Percentiles rank a stretch among this genome's conserved stretches.
Evolutionary conservation across 192 early-diverging fungal genomes (phyloP).

Genomic region (Oehlia diaphana): DNA sequence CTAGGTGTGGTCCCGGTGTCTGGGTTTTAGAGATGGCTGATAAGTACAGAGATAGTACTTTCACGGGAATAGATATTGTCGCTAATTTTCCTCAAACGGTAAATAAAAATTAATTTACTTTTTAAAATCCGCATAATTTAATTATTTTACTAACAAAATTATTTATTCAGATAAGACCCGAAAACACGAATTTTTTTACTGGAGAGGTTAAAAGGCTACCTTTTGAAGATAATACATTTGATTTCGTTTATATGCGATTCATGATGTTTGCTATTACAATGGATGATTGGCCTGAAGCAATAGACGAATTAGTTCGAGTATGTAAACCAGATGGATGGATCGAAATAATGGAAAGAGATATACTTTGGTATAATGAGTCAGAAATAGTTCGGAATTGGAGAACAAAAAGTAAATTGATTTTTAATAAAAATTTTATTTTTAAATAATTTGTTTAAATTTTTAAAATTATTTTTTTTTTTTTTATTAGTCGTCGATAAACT

Average conservation of each 20-base stretch:
- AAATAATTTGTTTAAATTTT: neutral
- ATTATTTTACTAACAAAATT: no score
- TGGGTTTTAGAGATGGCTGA: neutral
- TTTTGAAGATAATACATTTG: slow-evolving; percentile 35
- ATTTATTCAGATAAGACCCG: slow-evolving; percentile 31
- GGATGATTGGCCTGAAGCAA: slow-evolving; percentile 14
- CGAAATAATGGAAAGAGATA: slow-evolving; percentile 37
- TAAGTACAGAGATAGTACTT: slow-evolving; percentile 22
- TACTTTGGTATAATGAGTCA: neutral
- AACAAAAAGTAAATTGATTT: neutral
- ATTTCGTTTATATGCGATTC: slow-evolving; percentile 38
- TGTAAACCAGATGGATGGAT: slow-evolving; percentile 45
- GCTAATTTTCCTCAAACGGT: slow-evolving; percentile 34
- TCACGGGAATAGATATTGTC: slow-evolving; percentile 39
- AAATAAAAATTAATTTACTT: no score
- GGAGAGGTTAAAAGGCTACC: slow-evolving; percentile 31
- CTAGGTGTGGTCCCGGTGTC: slow-evolving; percentile 8
- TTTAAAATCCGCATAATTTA: no score
- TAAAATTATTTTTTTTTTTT: neutral
- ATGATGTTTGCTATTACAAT: slow-evolving; percentile 27
- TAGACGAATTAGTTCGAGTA: slow-evolving; percentile 28
- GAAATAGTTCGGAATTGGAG: neutral
- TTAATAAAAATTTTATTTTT: neutral
- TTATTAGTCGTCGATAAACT: slow-evolving; percentile 6
- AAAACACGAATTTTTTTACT: slow-evolving; percentile 33